Evolutionary conservation across 2,329 filamentous ascomycete genomes (phyloP).

Genomic region (Ceratocystis papillata): DNA sequence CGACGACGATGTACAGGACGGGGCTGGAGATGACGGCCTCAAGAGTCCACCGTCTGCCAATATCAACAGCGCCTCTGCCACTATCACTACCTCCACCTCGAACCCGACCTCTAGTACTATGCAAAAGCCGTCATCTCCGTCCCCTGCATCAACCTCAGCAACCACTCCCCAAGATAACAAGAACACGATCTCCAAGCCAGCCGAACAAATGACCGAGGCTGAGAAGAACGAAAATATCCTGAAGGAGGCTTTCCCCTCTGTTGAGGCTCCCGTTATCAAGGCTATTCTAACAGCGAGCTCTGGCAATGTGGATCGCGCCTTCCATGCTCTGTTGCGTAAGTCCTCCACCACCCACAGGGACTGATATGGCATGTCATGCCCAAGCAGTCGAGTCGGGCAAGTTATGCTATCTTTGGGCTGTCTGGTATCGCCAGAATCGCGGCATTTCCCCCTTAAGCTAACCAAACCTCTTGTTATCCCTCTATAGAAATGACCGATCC

Average conservation of each 20-base stretch:
- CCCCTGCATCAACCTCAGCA: slow-evolving; percentile 26
- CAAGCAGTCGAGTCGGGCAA: too few relatives aligned
- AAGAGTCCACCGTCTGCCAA: slow-evolving; percentile 24
- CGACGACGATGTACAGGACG: slow-evolving; percentile 58
- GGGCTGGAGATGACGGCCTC: slow-evolving; percentile 37
- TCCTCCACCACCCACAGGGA: slow-evolving; percentile 5
- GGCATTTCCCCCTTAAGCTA: not conserved
- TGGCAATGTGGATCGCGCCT: slow-evolving; percentile 82
- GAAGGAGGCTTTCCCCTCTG: slow-evolving; percentile 83
- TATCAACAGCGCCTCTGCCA: slow-evolving; percentile 19
- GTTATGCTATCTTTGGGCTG: too few relatives aligned
- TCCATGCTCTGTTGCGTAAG: slow-evolving; percentile 81
- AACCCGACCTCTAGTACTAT: slow-evolving; percentile 28
- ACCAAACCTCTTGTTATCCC: not conserved
- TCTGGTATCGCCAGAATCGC: too few relatives aligned
- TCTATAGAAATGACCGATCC: slow-evolving; percentile 65
- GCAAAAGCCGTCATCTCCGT: slow-evolving; percentile 28
- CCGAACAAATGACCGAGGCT: slow-evolving; percentile 66
- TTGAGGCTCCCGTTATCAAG: slow-evolving; percentile 71
- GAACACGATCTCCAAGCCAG: slow-evolving; percentile 65
- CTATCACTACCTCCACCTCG: slow-evolving; percentile 16
- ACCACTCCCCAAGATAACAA: slow-evolving; percentile 30
- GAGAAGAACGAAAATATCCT: slow-evolving; percentile 81
- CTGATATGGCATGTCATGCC: not conserved
- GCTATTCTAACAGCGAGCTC: slow-evolving; percentile 79